A percentile compares a stretch with the other conserved stretches of the same genome.
Evolutionary conservation across 2,329 filamentous ascomycete genomes (phyloP).

Genomic region (Cladosporium oxysporum): DNA sequence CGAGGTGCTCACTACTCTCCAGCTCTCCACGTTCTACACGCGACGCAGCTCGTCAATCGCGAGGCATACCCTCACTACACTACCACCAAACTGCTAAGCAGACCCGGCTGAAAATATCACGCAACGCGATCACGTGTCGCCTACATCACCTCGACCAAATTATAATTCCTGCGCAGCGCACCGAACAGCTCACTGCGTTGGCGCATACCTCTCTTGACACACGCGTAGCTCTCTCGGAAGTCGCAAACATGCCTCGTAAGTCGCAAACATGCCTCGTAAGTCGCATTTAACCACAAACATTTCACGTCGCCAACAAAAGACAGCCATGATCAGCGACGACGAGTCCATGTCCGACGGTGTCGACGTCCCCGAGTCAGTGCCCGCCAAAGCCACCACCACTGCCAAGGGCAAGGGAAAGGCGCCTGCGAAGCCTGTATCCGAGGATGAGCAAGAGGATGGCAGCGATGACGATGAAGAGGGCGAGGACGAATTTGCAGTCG

Average conservation of each 20-base stretch:
- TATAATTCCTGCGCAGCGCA: not conserved
- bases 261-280: conserved; percentile 33
- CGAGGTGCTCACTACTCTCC: not conserved
- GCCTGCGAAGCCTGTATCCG: conserved; percentile 27
- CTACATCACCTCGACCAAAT: not conserved
- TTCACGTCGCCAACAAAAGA: not conserved
- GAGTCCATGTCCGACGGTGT: conserved; percentile 17
- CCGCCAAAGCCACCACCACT: conserved; percentile 28
- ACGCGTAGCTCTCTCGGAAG: not conserved
- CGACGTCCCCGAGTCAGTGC: conserved; percentile 28
- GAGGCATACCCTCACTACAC: not conserved
- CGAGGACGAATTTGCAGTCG: conserved; percentile 67
- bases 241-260: conserved; percentile 30
- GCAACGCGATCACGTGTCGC: not conserved
- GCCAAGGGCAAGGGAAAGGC: conserved; percentile 24
- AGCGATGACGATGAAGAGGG: conserved; percentile 48
- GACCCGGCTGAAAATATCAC: not conserved
- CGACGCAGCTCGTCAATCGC: conserved; percentile 1
- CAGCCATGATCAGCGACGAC: conserved; percentile 21
- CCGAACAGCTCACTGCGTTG: not conserved
- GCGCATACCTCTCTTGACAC: not conserved
- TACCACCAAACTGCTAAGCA: not conserved
- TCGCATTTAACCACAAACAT: conserved; percentile 2
- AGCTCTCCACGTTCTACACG: not conserved
- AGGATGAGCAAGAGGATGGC: conserved; percentile 36